Percentiles rank a stretch among this genome's conserved stretches.
Conservation (phyloP, 1,284 basidiomycete species). For the Trametes sp. region DNA sequence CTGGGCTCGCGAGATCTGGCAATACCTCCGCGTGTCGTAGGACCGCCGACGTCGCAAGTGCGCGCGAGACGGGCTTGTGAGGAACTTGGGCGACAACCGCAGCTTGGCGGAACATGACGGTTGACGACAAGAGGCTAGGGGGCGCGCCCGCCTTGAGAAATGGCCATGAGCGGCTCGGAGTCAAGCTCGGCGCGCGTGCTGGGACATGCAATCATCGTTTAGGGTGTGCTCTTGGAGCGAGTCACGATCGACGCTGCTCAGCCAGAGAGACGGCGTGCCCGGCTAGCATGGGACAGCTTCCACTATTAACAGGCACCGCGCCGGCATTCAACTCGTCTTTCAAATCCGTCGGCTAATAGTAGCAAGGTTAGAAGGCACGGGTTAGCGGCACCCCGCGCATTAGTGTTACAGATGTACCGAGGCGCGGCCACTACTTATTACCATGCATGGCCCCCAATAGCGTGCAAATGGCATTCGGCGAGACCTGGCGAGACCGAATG, state of each 20-base stretch:
- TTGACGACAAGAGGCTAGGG: slow-evolving; percentile 4
- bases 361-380: too few relatives aligned
- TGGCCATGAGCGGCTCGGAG: background rate
- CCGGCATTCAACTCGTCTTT: background rate
- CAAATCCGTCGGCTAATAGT: background rate
- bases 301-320: background rate
- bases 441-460: too few relatives aligned
- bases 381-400: too few relatives aligned
- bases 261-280: slow-evolving; percentile 10
- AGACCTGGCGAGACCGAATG: background rate
- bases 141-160: background rate
- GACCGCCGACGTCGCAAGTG: slow-evolving; percentile 17
- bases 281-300: slow-evolving; percentile 15
- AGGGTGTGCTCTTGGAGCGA: background rate
- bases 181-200: background rate
- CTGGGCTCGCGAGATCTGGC: background rate
- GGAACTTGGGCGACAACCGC: background rate
- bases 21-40: slow-evolving; percentile 23
- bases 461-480: background rate
- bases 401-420: too few relatives aligned
- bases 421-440: too few relatives aligned
- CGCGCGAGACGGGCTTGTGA: slow-evolving; percentile 7
- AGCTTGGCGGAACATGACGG: slow-evolving; percentile 22
- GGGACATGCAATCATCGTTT: too few relatives aligned
- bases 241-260: slow-evolving; percentile 2